Evolutionary conservation across 2,329 filamentous ascomycete genomes (phyloP), one percentile per base, ranked within the genome.

Genomic region (Apiospora saccharicola): DNA sequence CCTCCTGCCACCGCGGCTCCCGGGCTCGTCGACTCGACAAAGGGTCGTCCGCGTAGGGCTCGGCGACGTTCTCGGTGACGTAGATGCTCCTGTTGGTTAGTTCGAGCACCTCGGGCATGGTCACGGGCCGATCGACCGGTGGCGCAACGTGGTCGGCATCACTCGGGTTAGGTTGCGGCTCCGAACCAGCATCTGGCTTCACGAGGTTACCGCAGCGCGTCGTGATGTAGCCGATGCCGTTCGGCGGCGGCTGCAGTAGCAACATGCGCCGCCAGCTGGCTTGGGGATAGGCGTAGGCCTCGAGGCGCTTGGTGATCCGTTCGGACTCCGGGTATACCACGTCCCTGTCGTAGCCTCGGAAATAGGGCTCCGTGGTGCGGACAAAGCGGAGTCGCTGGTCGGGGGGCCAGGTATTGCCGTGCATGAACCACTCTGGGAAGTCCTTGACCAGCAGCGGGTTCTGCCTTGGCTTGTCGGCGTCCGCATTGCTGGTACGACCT

Each of bases 151-250:
- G 16, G 53, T 16, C 30, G 30, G 34, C 3, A 2, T 37, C 14
- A 5, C 14, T 30, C 8, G 26, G 26, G n/a, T 14, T 53, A 1
- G 30, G 7, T 30, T 61, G 53, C 26, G 22, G 47, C 22, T 49
- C 8, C n/a, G 49, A 2, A n/a, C 10, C 26, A 30, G 2, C 26
- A 2, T 30, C 49, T 1, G 5, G 7, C n/a, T 7, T 10, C 26
- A 61, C 16, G 10, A 10, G 16, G 16, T 30, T 30, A 30, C 30
- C 53, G 7, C 19, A 61, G 30, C 22, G 53, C 19, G 69, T 71
- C 37, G n/a, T 13, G 26, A 71, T n/a, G 24, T 30, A 75, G 44
- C 77, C 77, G 26, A 78, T 44, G 16, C 70, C 72, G 61, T 73
- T 72, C 26, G 76, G 76, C 19, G 73, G 69, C 10, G 73, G 71